These are phyloP conservation scores for Kwoniella mangroviensis DNA, from an alignment of 768 basidiomycete genomes.

Conservation along the genomic window DNA sequence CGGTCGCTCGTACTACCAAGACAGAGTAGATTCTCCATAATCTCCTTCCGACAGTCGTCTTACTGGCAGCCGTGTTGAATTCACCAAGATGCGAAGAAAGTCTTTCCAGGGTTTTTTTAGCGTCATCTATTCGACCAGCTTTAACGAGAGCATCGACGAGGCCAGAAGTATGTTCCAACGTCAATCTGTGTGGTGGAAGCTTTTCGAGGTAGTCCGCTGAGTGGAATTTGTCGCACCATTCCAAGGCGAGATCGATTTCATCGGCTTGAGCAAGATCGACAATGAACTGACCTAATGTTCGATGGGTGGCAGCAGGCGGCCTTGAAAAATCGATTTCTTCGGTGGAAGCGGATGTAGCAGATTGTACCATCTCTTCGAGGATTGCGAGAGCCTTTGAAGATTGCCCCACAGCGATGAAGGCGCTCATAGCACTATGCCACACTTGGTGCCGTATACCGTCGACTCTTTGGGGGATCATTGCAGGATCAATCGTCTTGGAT, in stretches of 20 bases:
- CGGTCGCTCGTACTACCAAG: slow-evolving; percentile 4
- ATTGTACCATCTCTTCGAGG: slow-evolving; percentile 72
- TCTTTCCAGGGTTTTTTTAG: background rate
- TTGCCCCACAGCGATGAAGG: slow-evolving; percentile 70
- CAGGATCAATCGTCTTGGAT: background rate
- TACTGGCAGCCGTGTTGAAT: slow-evolving; percentile 2
- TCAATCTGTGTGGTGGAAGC: slow-evolving; percentile 2
- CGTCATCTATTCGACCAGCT: slow-evolving; percentile 4
- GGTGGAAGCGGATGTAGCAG: slow-evolving; percentile 47
- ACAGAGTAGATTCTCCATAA: slow-evolving; percentile 19
- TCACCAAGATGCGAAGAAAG: background rate
- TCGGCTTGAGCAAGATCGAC: slow-evolving; percentile 19
- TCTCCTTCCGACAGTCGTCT: slow-evolving; percentile 10
- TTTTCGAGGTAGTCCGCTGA: slow-evolving; percentile 14
- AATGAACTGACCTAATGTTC: slow-evolving; percentile 19
- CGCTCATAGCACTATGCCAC: slow-evolving; percentile 62
- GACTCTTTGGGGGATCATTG: background rate
- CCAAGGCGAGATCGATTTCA: slow-evolving; percentile 27
- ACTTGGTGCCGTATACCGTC: slow-evolving; percentile 13
- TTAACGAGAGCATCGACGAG: slow-evolving; percentile 18
- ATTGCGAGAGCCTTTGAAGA: slow-evolving; percentile 70
- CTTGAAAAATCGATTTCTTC: background rate
- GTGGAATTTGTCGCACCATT: slow-evolving; percentile 21
- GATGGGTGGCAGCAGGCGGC: slow-evolving; percentile 18
- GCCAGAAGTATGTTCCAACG: slow-evolving; percentile 17